Percentiles rank a stretch among this genome's conserved stretches.
These are phyloP conservation scores for Cyathus striatus DNA, from an alignment of 768 basidiomycete species.

Conservation along the genomic window DNA sequence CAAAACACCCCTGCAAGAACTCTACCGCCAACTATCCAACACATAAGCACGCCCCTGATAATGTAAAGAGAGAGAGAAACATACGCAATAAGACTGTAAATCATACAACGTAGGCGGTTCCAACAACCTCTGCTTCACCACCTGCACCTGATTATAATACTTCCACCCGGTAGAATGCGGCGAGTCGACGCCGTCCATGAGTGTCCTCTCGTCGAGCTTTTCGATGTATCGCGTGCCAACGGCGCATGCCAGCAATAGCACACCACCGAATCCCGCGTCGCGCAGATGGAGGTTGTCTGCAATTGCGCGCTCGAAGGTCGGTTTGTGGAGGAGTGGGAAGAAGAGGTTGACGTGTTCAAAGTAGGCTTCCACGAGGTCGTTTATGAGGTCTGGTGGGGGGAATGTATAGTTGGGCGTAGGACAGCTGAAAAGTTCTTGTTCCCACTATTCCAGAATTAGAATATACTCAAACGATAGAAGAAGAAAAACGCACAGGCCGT, in stretches of 20 bases:
- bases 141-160: conserved; percentile 53
- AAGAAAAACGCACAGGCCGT: neutral
- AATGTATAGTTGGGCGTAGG: conserved; percentile 23
- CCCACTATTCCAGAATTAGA: neutral
- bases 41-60: neutral
- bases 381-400: conserved; percentile 39
- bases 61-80: conserved; percentile 11
- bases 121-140: conserved; percentile 50
- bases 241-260: conserved; percentile 63
- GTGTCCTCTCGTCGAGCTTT: conserved; percentile 46
- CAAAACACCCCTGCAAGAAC: conserved; percentile 43
- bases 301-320: conserved; percentile 51
- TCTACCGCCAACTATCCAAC: conserved; percentile 31
- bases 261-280: conserved; percentile 43
- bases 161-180: conserved; percentile 45
- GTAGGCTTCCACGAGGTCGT: conserved; percentile 47
- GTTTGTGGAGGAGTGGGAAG: conserved; percentile 61
- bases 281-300: conserved; percentile 37
- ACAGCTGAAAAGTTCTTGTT: neutral
- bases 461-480: too few species aligned
- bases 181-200: conserved; percentile 23
- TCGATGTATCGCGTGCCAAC: conserved; percentile 49
- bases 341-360: conserved; percentile 46
- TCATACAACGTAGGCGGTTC: conserved; percentile 60
- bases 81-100: conserved; percentile 53